Conservation (phyloP, 73 alveolate species). For the Stentor coeruleus region DNA sequence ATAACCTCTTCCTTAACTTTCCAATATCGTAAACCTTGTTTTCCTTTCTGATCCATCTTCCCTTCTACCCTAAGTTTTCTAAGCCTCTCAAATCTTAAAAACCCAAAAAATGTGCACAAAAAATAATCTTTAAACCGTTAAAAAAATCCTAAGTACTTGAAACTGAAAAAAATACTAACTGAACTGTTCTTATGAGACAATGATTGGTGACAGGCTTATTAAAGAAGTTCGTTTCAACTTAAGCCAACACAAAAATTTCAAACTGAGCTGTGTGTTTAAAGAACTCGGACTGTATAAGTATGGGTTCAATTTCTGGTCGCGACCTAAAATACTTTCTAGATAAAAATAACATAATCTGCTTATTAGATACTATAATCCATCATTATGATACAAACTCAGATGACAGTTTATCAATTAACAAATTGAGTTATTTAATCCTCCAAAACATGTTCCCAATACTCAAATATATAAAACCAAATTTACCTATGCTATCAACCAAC, state of each 20-base stretch:
- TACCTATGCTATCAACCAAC: slow-evolving; percentile 22
- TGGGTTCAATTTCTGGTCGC: slow-evolving; percentile 25
- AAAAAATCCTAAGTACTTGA: slow-evolving; percentile 38
- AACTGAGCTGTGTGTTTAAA: slow-evolving; percentile 52
- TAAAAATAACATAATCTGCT: slow-evolving; percentile 18
- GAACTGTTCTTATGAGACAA: slow-evolving; percentile 39
- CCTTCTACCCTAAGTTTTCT: no score
- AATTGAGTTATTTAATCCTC: background rate
- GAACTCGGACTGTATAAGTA: slow-evolving; percentile 40
- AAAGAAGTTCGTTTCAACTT: slow-evolving; percentile 40
- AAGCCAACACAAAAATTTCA: slow-evolving; percentile 41
- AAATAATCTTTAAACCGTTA: no score
- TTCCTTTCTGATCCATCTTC: no score
- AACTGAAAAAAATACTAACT: slow-evolving; percentile 44
- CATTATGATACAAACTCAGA: slow-evolving; percentile 16
- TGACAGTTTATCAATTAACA: slow-evolving; percentile 27
- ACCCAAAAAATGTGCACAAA: no score
- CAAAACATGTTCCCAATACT: background rate
- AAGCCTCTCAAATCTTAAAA: no score
- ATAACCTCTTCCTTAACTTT: no score
- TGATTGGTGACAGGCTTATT: slow-evolving; percentile 40
- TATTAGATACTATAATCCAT: slow-evolving; percentile 10
- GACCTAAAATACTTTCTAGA: slow-evolving; percentile 28
- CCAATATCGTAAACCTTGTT: no score
- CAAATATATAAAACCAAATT: slow-evolving; percentile 20